Percentiles rank a stretch among this genome's conserved stretches.
These are phyloP conservation scores for Viscum album DNA, from an alignment of 177 flowering plant species.

Conservation along the genomic window DNA sequence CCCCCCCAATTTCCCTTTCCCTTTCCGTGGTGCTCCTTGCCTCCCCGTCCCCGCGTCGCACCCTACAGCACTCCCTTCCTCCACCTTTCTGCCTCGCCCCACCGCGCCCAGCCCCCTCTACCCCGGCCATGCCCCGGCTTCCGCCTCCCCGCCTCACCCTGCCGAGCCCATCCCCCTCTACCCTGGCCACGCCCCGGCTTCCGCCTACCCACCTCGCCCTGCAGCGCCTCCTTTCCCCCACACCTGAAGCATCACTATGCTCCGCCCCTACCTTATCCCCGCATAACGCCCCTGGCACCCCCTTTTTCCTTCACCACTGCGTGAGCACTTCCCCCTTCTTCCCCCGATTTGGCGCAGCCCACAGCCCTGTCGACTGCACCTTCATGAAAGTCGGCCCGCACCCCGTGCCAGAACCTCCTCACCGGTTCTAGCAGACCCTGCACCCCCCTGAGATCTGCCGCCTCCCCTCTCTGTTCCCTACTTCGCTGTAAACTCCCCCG, in stretches of 20 bases:
- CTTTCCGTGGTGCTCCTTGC: background rate
- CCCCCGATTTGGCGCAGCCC: background rate
- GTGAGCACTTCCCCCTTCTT: background rate
- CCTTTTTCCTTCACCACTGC: background rate
- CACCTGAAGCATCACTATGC: background rate
- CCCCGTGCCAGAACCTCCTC: background rate
- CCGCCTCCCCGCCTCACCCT: background rate
- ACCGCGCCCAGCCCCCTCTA: background rate
- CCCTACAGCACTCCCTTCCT: background rate
- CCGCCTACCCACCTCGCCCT: background rate
- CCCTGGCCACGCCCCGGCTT: background rate
- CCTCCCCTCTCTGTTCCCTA: background rate
- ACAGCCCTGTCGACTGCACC: background rate
- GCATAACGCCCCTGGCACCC: background rate
- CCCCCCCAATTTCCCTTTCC: background rate
- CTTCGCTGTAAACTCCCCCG: background rate
- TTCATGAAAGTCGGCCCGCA: too few species aligned
- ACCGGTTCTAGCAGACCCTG: background rate
- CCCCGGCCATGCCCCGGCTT: background rate
- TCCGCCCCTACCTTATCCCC: background rate
- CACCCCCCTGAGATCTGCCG: background rate
- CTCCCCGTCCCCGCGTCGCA: background rate
- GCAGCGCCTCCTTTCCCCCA: background rate
- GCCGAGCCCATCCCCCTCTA: background rate
- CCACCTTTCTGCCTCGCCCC: background rate